Evolutionary conservation across 352 stramenopile species (phyloP).

Genomic region (Pythium grandisporangium): DNA sequence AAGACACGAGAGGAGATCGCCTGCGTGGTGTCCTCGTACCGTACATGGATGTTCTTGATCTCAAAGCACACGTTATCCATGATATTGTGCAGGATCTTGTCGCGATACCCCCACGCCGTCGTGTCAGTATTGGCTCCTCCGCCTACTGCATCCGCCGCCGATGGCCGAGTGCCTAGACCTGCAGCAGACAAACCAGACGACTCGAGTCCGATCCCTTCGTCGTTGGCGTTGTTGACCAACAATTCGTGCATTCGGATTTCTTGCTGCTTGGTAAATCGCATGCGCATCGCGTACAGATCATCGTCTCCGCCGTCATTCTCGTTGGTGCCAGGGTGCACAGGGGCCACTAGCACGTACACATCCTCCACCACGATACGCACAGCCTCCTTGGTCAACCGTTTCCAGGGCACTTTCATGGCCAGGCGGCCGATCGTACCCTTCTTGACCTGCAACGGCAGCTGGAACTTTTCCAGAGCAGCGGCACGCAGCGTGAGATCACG

Average conservation of each 20-base stretch:
- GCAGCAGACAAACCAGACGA: too few relatives aligned
- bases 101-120: conserved; percentile 64
- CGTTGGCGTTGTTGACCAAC: conserved; percentile 55
- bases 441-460: conserved; percentile 72
- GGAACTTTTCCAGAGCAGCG: conserved; percentile 64
- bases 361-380: conserved; percentile 75
- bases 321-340: conserved; percentile 27
- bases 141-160: conserved; percentile 11
- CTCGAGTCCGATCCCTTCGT: too few relatives aligned
- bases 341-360: conserved; percentile 63
- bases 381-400: conserved; percentile 65
- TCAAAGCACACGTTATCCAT: conserved; percentile 80
- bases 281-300: conserved; percentile 54
- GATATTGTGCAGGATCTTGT: conserved; percentile 79
- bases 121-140: conserved; percentile 17
- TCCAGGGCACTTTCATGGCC: conserved; percentile 80
- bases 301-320: too few relatives aligned
- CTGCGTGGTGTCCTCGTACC: conserved; percentile 71
- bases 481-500: conserved; percentile 64
- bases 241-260: conserved; percentile 71
- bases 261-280: conserved; percentile 75
- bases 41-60: conserved; percentile 74
- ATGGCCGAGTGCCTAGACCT: conserved; percentile 7
- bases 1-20: conserved; percentile 47
- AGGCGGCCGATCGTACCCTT: conserved; percentile 52